These are phyloP conservation scores for Neoscytalidium dimidiatum DNA, from an alignment of 2,329 filamentous ascomycete genomes.

Conservation along the genomic window DNA sequence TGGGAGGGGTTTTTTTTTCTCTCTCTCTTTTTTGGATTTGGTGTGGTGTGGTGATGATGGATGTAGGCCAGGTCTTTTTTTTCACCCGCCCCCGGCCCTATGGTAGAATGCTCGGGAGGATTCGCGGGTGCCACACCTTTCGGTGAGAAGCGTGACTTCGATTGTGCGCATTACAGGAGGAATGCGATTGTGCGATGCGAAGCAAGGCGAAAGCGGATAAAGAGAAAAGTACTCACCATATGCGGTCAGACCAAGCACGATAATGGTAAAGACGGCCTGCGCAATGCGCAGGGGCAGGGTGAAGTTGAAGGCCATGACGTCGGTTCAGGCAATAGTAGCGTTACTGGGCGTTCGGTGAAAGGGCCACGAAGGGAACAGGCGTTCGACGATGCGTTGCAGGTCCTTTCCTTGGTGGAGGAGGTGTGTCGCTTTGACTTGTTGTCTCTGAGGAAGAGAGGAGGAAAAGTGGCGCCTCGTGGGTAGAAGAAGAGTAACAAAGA, in stretches of 20 bases:
- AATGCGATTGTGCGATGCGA: not conserved
- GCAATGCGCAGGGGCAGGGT: conserved; percentile 65
- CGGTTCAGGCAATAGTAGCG: not conserved
- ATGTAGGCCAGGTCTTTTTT: too few relatives aligned
- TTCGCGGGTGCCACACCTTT: too few relatives aligned
- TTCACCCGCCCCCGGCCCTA: too few relatives aligned
- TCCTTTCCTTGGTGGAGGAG: too few relatives aligned
- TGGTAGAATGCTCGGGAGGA: too few relatives aligned
- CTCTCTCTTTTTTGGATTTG: too few relatives aligned
- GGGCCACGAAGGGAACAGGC: not conserved
- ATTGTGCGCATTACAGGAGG: not conserved
- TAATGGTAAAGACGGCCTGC: conserved; percentile 68
- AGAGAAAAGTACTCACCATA: conserved; percentile 62
- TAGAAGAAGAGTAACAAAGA: not conserved
- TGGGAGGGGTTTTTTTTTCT: too few relatives aligned
- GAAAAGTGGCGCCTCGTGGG: not conserved
- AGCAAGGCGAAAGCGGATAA: not conserved
- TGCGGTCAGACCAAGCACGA: conserved; percentile 73
- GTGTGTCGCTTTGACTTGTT: not conserved
- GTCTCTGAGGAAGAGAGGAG: not conserved
- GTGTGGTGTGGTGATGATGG: not conserved
- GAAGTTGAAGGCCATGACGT: conserved; percentile 55
- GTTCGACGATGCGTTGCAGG: too few relatives aligned
- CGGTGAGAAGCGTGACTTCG: not conserved
- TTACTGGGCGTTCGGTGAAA: too few relatives aligned